Evolutionary conservation across 225 moss, liverwort and hornwort species (phyloP).

Genomic region (Climacium dendroides): DNA sequence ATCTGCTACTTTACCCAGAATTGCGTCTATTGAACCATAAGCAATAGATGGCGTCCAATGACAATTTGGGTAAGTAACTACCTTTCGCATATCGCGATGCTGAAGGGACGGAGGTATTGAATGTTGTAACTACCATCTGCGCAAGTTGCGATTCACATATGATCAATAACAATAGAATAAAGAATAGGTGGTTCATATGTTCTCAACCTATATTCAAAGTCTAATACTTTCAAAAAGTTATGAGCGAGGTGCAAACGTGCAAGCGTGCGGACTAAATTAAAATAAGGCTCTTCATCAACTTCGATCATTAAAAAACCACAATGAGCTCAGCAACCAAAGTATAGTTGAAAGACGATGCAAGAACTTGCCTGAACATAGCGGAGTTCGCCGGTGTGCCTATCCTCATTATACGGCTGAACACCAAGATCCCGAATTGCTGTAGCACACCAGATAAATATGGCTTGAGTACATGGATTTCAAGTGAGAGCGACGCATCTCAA

Average conservation of each 20-base stretch:
- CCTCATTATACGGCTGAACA: constrained; percentile 75
- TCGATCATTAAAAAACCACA: neutral
- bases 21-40: neutral
- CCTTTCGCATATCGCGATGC: constrained; percentile 66
- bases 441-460: neutral
- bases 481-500: neutral
- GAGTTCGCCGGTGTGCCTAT: constrained; percentile 57
- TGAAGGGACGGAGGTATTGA: constrained; percentile 77
- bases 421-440: constrained; percentile 63
- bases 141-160: neutral
- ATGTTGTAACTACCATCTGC: constrained; percentile 83
- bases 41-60: neutral
- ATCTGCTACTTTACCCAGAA: neutral
- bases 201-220: neutral
- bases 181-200: neutral
- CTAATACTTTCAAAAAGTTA: neutral
- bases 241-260: neutral
- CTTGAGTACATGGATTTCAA: neutral
- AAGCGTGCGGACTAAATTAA: neutral
- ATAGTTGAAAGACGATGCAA: neutral
- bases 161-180: neutral
- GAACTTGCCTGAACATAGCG: constrained; percentile 76
- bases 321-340: neutral
- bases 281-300: neutral
- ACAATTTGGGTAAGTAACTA: neutral